phyloP scores from a whole-genome alignment of 306 rosid genomes.

The Quercus robur region DNA sequence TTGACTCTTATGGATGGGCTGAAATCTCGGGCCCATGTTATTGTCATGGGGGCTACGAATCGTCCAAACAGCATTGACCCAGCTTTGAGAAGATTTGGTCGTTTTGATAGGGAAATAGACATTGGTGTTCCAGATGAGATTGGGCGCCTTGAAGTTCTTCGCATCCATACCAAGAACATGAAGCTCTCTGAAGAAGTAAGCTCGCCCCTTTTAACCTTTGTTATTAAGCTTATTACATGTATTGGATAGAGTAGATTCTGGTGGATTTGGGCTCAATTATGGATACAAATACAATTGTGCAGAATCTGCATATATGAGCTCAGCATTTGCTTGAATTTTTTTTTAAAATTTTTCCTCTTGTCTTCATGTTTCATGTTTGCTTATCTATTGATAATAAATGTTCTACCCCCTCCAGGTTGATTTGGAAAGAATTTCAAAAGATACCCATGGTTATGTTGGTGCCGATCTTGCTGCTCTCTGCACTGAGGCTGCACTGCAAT shows the following conservation, averaged over 20 bases:
- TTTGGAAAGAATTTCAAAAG: conserved; percentile 53
- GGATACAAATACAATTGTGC: background rate
- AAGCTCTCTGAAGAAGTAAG: conserved; percentile 71
- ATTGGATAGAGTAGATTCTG: background rate
- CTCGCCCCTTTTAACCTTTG: background rate
- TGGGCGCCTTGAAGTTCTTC: conserved; percentile 70
- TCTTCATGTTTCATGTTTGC: background rate
- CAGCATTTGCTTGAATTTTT: conserved; percentile 7
- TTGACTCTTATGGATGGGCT: conserved; percentile 70
- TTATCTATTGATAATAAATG: background rate
- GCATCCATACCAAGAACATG: conserved; percentile 73
- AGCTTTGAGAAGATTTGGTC: conserved; percentile 67
- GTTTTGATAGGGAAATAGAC: conserved; percentile 67
- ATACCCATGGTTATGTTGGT: conserved; percentile 73
- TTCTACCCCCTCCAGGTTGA: conserved; percentile 41
- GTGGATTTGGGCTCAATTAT: background rate
- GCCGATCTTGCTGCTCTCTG: conserved; percentile 76
- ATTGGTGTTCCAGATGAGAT: conserved; percentile 74
- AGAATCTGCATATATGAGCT: background rate
- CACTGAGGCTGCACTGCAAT: conserved; percentile 70
- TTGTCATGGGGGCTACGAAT: conserved; percentile 66
- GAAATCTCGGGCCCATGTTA: conserved; percentile 66
- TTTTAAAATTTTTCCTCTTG: background rate
- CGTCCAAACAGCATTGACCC: conserved; percentile 68
- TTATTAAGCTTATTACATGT: background rate